These are phyloP conservation scores for Davidsoniella eucalypti DNA, from an alignment of 2,329 filamentous ascomycete species.

Conservation along the genomic window DNA sequence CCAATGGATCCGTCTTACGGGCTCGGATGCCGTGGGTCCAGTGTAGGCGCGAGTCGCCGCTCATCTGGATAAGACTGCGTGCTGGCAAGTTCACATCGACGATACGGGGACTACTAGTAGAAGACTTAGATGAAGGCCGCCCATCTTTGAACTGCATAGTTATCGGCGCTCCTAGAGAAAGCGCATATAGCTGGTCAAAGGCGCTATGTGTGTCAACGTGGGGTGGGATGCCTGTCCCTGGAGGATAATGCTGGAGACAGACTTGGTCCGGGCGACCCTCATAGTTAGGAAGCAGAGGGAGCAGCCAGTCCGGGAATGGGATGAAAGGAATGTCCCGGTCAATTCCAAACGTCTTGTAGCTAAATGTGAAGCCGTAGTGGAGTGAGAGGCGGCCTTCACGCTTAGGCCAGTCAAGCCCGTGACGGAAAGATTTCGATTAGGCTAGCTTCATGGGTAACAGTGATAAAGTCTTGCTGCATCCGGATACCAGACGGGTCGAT, in stretches of 20 bases:
- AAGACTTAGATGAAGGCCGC: slow-evolving; percentile 9
- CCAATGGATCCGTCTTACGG: slow-evolving; percentile 32
- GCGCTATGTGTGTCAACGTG: slow-evolving; percentile 41
- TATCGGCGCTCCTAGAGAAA: slow-evolving; percentile 27
- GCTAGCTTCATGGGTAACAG: slow-evolving; percentile 25
- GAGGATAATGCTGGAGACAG: slow-evolving; percentile 43
- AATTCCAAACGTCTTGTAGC: slow-evolving; percentile 41
- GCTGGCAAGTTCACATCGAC: slow-evolving; percentile 30
- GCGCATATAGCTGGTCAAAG: slow-evolving; percentile 28
- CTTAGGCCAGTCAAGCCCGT: slow-evolving; percentile 30
- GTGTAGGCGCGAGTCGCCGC: slow-evolving; percentile 32
- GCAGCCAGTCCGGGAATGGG: slow-evolving; percentile 34
- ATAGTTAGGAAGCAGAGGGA: slow-evolving; percentile 27
- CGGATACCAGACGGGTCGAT: slow-evolving; percentile 23
- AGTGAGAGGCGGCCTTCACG: slow-evolving; percentile 27
- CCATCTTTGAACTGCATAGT: slow-evolving; percentile 27
- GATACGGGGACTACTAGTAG: background rate
- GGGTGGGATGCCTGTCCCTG: slow-evolving; percentile 42
- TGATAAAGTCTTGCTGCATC: slow-evolving; percentile 32
- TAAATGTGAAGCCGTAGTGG: slow-evolving; percentile 40
- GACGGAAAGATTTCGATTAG: slow-evolving; percentile 28
- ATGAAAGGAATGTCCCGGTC: slow-evolving; percentile 32
- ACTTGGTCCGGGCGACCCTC: slow-evolving; percentile 37
- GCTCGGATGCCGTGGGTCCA: slow-evolving; percentile 40
- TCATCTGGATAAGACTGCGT: slow-evolving; percentile 35